Evolutionary conservation across 495 filamentous ascomycete species (phyloP).

Genomic region (Parathielavia hyrcaniae): DNA sequence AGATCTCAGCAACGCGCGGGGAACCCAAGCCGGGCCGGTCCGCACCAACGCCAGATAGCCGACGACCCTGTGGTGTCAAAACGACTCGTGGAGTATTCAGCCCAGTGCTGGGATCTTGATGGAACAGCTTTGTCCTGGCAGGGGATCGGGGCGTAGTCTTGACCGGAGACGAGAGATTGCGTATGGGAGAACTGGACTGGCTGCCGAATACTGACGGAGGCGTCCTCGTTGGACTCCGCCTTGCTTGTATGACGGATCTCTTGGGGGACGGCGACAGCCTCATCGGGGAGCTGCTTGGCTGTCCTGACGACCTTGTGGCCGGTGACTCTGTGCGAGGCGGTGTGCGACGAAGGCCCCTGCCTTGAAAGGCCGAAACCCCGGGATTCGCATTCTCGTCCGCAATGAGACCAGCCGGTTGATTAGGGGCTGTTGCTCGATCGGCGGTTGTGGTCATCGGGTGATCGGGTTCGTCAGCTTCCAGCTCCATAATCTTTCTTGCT

Average conservation of each 20-base stretch:
- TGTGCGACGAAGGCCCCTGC: constrained; percentile 50
- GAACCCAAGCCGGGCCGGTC: constrained; percentile 73
- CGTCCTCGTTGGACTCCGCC: constrained; percentile 13
- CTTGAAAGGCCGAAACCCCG: constrained; percentile 48
- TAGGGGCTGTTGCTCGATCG: constrained; percentile 33
- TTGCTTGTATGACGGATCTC: constrained; percentile 7
- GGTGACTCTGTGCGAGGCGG: not conserved
- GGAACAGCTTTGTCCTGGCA: constrained; percentile 47
- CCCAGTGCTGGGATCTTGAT: constrained; percentile 51
- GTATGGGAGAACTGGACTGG: constrained; percentile 34
- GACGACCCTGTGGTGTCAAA: constrained; percentile 55
- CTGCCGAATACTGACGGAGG: constrained; percentile 29
- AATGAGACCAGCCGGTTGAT: constrained; percentile 16
- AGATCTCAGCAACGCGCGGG: constrained; percentile 63
- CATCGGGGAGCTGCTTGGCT: constrained; percentile 12
- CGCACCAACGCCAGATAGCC: constrained; percentile 67
- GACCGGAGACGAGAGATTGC: constrained; percentile 18
- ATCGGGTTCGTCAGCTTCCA: constrained; percentile 49
- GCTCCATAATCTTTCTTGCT: constrained; percentile 55
- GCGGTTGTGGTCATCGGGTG: constrained; percentile 48
- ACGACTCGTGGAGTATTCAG: constrained; percentile 57
- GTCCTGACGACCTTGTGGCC: constrained; percentile 3
- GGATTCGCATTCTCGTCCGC: constrained; percentile 56
- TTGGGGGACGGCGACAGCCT: constrained; percentile 16
- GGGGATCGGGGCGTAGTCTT: constrained; percentile 25